phyloP scores from a whole-genome alignment of 1,139 yeast species.

The Blastobotrys proliferans region DNA sequence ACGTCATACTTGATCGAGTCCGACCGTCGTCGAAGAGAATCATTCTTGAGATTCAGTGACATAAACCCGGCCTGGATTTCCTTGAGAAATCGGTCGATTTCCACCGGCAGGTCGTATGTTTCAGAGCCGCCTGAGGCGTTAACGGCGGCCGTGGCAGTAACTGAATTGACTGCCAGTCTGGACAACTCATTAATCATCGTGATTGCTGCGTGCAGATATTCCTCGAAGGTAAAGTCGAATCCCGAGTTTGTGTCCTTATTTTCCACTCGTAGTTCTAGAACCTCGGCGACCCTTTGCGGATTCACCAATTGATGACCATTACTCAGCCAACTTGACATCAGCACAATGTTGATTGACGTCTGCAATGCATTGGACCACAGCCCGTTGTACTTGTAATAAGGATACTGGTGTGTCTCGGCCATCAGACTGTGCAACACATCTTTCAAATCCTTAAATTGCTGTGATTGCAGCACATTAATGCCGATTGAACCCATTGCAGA shows the following conservation, averaged over 20 bases:
- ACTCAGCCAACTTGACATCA: conserved; percentile 22
- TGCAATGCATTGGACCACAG: conserved; percentile 27
- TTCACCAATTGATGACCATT: conserved; percentile 16
- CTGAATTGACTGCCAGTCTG: conserved; percentile 32
- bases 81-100: conserved; percentile 27
- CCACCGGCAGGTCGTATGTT: conserved; percentile 15
- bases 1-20: conserved; percentile 36
- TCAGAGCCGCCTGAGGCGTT: conserved; percentile 13
- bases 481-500: conserved; percentile 8
- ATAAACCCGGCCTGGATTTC: conserved; percentile 32
- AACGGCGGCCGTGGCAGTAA: conserved; percentile 26
- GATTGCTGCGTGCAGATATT: conserved; percentile 33
- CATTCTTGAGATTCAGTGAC: conserved; percentile 34
- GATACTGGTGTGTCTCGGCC: conserved; percentile 15
- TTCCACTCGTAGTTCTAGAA: conserved; percentile 18
- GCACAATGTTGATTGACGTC: conserved; percentile 21
- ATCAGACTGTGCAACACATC: conserved; percentile 12
- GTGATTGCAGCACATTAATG: conserved; percentile 7
- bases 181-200: conserved; percentile 30
- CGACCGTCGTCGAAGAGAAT: conserved; percentile 31
- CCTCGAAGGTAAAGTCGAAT: conserved; percentile 29
- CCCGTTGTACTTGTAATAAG: conserved; percentile 27
- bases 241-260: conserved; percentile 3
- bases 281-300: conserved; percentile 21
- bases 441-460: conserved; percentile 9